A percentile compares a stretch with the other conserved stretches of the same genome.
These are phyloP conservation scores for Leptographium procerum DNA, from an alignment of 2,329 filamentous ascomycete species.

Conservation along the genomic window DNA sequence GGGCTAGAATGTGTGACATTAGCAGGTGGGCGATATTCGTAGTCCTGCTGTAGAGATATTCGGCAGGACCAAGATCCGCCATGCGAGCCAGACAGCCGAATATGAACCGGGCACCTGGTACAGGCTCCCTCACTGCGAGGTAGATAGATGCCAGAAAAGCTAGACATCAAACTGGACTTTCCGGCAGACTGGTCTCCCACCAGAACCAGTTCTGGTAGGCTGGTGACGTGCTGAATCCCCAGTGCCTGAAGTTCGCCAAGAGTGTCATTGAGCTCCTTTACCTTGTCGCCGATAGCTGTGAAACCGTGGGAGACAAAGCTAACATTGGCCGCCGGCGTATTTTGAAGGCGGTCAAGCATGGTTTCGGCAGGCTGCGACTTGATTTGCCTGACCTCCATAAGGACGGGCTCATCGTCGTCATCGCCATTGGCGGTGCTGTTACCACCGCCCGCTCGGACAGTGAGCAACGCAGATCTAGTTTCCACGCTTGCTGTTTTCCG, in stretches of 20 bases:
- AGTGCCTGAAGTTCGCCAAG: conserved; percentile 59
- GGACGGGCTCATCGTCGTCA: conserved; percentile 14
- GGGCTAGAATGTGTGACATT: conserved; percentile 35
- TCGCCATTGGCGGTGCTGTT: conserved; percentile 6
- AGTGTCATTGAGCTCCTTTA: conserved; percentile 54
- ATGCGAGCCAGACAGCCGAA: conserved; percentile 50
- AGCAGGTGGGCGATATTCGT: conserved; percentile 19
- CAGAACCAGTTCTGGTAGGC: conserved; percentile 68
- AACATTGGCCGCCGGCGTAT: conserved; percentile 6
- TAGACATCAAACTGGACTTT: conserved; percentile 60
- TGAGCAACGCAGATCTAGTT: conserved; percentile 9
- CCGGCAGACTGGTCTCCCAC: conserved; percentile 79
- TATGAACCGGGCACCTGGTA: conserved; percentile 71
- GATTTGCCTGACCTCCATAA: conserved; percentile 18
- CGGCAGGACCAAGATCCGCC: conserved; percentile 54
- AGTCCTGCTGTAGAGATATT: conserved; percentile 56
- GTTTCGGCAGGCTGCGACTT: conserved; percentile 1
- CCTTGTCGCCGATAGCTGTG: conserved; percentile 46
- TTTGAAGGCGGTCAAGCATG: neutral
- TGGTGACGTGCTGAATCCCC: conserved; percentile 59
- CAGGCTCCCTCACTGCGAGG: conserved; percentile 63
- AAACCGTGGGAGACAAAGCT: conserved; percentile 27
- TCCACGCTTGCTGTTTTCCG: conserved; percentile 18
- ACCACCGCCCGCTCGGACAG: neutral
- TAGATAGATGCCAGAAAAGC: conserved; percentile 57